Percentiles rank a stretch among this genome's conserved stretches.
Conservation (phyloP, 768 basidiomycete genomes). For the Dendrothele bispora region DNA sequence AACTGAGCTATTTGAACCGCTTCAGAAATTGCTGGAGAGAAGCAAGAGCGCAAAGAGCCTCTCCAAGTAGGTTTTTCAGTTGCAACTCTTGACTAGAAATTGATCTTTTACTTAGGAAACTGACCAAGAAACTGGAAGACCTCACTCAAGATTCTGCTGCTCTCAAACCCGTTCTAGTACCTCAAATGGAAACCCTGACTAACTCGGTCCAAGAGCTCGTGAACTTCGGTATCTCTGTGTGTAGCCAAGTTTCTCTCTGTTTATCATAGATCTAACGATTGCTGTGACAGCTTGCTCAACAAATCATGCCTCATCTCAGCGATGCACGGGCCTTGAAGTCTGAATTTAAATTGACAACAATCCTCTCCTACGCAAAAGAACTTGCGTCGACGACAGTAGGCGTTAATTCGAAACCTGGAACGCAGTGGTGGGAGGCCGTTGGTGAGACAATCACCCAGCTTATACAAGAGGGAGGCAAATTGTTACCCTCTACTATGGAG, state of each 20-base stretch:
- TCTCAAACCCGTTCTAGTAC: conserved; percentile 66
- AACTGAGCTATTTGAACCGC: conserved; percentile 74
- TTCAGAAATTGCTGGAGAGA: conserved; percentile 80
- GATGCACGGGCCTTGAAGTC: conserved; percentile 79
- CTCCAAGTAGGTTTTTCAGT: conserved; percentile 58
- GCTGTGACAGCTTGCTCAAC: conserved; percentile 75
- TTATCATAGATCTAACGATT: background rate
- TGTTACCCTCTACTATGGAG: conserved; percentile 74
- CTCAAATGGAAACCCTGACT: conserved; percentile 71
- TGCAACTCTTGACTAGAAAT: background rate
- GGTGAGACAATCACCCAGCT: conserved; percentile 68
- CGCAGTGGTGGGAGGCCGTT: conserved; percentile 78
- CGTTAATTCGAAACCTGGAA: conserved; percentile 63
- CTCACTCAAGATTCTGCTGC: conserved; percentile 71
- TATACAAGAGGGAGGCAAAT: conserved; percentile 64
- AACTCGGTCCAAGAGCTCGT: conserved; percentile 78
- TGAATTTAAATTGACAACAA: conserved; percentile 70
- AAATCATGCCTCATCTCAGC: conserved; percentile 81
- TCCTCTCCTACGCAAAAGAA: conserved; percentile 69
- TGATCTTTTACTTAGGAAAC: conserved; percentile 57
- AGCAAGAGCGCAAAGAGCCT: conserved; percentile 78
- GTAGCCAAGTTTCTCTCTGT: conserved; percentile 16
- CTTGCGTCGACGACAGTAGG: conserved; percentile 70
- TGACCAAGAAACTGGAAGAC: conserved; percentile 83
- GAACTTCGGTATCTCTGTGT: conserved; percentile 87